Evolutionary conservation across 73 alveolate species (phyloP).

Genomic region (Paramecium tetraurelia): DNA sequence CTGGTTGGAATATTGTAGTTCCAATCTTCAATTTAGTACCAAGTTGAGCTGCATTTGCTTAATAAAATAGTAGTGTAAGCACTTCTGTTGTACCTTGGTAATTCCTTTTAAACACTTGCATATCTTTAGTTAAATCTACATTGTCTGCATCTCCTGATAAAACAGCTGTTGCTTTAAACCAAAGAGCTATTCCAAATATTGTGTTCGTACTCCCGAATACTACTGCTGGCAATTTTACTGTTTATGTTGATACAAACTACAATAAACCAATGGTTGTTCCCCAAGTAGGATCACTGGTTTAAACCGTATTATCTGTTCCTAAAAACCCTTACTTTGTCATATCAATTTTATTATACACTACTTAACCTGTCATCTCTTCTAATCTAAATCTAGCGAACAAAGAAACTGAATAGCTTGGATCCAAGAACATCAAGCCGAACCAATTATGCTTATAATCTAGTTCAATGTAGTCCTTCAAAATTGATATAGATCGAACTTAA

Average conservation of each 20-base stretch:
- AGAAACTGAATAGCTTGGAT: neutral
- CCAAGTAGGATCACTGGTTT: conserved; percentile 50
- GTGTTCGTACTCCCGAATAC: neutral
- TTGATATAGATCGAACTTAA: neutral
- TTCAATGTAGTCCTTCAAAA: neutral
- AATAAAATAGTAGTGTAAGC: neutral
- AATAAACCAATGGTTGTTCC: neutral
- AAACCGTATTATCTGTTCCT: neutral
- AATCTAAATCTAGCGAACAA: neutral
- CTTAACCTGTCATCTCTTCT: conserved; percentile 23
- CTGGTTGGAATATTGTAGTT: neutral
- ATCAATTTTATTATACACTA: neutral
- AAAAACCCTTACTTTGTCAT: neutral
- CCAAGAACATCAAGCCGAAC: neutral
- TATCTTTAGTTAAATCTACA: conserved; percentile 10
- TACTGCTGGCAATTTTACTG: neutral
- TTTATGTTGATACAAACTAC: neutral
- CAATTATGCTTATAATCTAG: conserved; percentile 39
- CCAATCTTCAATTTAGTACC: conserved; percentile 35
- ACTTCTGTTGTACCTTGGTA: conserved; percentile 37
- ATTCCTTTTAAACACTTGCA: neutral
- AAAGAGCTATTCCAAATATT: neutral
- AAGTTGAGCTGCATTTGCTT: neutral
- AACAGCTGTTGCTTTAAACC: neutral
- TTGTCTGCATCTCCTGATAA: neutral